Percentiles rank a stretch among this genome's conserved stretches.
phyloP scores from a whole-genome alignment of 2,329 filamentous ascomycete genomes.

The Sporothrix pallida region DNA sequence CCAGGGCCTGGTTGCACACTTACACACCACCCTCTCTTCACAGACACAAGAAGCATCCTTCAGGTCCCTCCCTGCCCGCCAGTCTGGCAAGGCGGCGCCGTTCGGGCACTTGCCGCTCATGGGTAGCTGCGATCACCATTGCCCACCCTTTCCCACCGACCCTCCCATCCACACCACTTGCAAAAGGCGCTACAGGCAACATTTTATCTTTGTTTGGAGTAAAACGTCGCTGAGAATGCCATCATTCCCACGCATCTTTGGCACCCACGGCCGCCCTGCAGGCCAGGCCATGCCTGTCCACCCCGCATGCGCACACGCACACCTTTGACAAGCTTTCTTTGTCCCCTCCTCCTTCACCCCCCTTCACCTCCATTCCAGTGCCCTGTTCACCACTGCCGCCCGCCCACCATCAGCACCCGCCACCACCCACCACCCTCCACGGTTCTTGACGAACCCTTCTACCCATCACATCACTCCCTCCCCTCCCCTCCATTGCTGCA shows the following conservation, averaged over 20 bases:
- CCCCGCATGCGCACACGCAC: slow-evolving; percentile 11
- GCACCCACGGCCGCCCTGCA: background rate
- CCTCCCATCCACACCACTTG: slow-evolving; percentile 29
- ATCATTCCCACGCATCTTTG: slow-evolving; percentile 19
- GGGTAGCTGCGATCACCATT: slow-evolving; percentile 29
- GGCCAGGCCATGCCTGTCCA: slow-evolving; percentile 5
- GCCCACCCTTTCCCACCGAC: slow-evolving; percentile 11
- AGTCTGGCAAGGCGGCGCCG: slow-evolving; percentile 24
- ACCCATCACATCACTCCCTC: background rate
- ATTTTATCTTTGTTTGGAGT: slow-evolving; percentile 1
- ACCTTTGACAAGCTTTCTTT: slow-evolving; percentile 26
- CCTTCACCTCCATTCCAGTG: slow-evolving; percentile 5
- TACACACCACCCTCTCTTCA: background rate
- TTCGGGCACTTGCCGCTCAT: slow-evolving; percentile 31
- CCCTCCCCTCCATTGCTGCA: slow-evolving; percentile 8
- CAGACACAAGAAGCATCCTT: background rate
- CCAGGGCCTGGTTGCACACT: slow-evolving; percentile 1
- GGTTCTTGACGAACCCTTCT: slow-evolving; percentile 6
- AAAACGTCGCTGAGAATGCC: slow-evolving; percentile 10
- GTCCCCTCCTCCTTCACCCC: background rate
- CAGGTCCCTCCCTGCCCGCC: slow-evolving; percentile 4
- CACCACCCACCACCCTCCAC: slow-evolving; percentile 15
- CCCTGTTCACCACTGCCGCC: slow-evolving; percentile 22
- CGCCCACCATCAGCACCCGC: slow-evolving; percentile 5
- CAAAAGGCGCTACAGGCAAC: slow-evolving; percentile 5